Conservation (phyloP, 164 flowering plant species). For the Santalum album region DNA sequence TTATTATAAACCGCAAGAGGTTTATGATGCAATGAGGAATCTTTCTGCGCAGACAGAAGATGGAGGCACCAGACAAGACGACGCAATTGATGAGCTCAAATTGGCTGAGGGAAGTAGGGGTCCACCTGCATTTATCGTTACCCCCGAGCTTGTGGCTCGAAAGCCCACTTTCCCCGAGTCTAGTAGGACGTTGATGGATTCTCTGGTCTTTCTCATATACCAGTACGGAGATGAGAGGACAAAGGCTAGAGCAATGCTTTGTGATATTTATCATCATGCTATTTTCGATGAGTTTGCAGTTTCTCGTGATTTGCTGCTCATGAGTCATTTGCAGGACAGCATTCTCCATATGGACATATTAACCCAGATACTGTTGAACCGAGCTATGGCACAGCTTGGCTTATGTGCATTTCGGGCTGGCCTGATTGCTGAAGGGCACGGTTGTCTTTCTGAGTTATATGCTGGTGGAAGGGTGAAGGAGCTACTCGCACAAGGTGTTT, state of each 20-base stretch:
- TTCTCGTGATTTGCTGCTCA: constrained; percentile 75
- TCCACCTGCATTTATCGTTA: constrained; percentile 62
- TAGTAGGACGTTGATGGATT: constrained; percentile 73
- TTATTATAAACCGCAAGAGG: constrained; percentile 89
- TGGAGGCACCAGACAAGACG: constrained; percentile 32
- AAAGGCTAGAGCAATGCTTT: constrained; percentile 93
- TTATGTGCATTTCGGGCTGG: constrained; percentile 80
- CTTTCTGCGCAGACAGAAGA: constrained; percentile 54
- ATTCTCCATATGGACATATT: constrained; percentile 83
- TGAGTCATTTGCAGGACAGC: constrained; percentile 95
- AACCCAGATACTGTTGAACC: constrained; percentile 79
- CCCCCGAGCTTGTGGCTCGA: constrained; percentile 74
- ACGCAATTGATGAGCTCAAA: constrained; percentile 38
- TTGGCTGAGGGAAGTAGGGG: constrained; percentile 45
- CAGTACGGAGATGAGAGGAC: constrained; percentile 91
- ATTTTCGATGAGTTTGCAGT: constrained; percentile 61
- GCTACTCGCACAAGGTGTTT: constrained; percentile 89
- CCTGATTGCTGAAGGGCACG: constrained; percentile 59
- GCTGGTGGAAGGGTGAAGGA: constrained; percentile 94
- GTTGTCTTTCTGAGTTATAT: constrained; percentile 85
- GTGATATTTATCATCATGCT: constrained; percentile 98
- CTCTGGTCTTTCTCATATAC: constrained; percentile 72
- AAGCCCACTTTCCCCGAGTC: constrained; percentile 74
- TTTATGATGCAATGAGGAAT: constrained; percentile 92
- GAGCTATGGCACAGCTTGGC: constrained; percentile 97